Evolutionary conservation across 345 rosid species (phyloP), one percentile per base, ranked within the genome.

Genomic region (Kandelia obovata): DNA sequence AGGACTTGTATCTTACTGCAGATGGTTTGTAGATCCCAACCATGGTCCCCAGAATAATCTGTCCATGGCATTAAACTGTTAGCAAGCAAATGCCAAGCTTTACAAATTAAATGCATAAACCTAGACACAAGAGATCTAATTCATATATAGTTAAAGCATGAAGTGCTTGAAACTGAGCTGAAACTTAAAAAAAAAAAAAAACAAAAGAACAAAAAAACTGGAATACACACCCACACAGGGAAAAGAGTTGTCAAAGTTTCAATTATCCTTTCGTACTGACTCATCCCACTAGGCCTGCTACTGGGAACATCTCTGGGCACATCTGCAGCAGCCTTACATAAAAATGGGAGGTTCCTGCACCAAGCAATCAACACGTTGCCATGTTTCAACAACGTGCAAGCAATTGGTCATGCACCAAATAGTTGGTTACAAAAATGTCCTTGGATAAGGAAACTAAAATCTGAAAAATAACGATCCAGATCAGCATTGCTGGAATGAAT

Each of bases 1-100:
- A 26, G 66, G 52, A 35, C 5, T n/a, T 47, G 43, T 72, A 69
- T 69, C 37, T 83, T 85, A 94, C 98, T 53, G 90, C 89, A 75
- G 96, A 64, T 35, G 98, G 98, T 75, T 88, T 94, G 87, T 82
- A 91, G 76, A 94, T 91, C 28, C 98, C 98, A 76, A 91, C 67
- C 75, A 94, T 67, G 62, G 98, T 91, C 67, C 98, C 97, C 84
- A 94, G 66, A 23, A 91, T 82, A 69, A 94, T 96, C 98, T 94
- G 88, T 67, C 4, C 5, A 43, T 17, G 21, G 8, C 64, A 57
- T 7, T 25, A 30, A 17, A 69, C 11, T 61, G 10, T 73, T 51
- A 52, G 60, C 19, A 20, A 58, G 15, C n/a, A 30, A 47, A 23
- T 56, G 26, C 57, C n/a, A 43, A 43, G 49, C 49, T 15, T 15